A percentile compares a stretch with the other conserved stretches of the same genome.
Conservation (phyloP, 495 filamentous ascomycete species). For the Aspergillus nanangensis region DNA sequence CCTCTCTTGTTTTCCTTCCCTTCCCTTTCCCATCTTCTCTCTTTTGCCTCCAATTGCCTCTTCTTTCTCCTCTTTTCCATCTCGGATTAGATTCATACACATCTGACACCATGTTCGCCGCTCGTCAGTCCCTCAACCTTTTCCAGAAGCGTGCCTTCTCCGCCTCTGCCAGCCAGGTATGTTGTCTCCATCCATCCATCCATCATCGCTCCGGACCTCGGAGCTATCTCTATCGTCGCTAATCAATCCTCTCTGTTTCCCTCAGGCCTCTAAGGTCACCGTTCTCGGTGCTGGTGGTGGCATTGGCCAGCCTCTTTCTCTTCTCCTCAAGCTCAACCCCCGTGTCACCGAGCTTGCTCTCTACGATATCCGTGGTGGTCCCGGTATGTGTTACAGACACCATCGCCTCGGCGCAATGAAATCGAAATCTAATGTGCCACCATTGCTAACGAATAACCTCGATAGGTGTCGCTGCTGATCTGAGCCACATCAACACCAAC, state of each 20-base stretch:
- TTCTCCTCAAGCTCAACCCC: slow-evolving; percentile 97
- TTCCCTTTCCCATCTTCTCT: slow-evolving; percentile 7
- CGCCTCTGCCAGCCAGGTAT: slow-evolving; percentile 82
- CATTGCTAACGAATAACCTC: neutral
- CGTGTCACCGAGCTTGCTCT: slow-evolving; percentile 86
- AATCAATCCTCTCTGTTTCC: slow-evolving; percentile 15
- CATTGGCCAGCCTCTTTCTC: slow-evolving; percentile 96
- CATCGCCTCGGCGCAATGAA: too few species aligned
- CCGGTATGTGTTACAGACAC: slow-evolving; percentile 58
- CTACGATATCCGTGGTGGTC: slow-evolving; percentile 93
- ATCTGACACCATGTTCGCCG: slow-evolving; percentile 66
- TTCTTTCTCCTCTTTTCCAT: slow-evolving; percentile 7
- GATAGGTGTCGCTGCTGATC: slow-evolving; percentile 94
- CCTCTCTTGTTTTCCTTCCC: slow-evolving; percentile 4
- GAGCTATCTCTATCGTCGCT: slow-evolving; percentile 21
- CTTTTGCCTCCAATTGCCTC: slow-evolving; percentile 1
- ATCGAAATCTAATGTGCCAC: neutral
- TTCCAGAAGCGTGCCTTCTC: slow-evolving; percentile 91
- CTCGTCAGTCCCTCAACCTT: slow-evolving; percentile 64
- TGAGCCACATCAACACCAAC: slow-evolving; percentile 99
- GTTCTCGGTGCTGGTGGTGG: slow-evolving; percentile 95
- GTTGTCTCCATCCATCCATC: slow-evolving; percentile 16
- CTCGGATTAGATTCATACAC: slow-evolving; percentile 12
- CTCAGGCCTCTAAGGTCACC: slow-evolving; percentile 90
- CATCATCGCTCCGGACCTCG: slow-evolving; percentile 8